These are phyloP conservation scores for Rhodomyrtus tomentosa DNA, from an alignment of 345 rosid species.

Conservation along the genomic window DNA sequence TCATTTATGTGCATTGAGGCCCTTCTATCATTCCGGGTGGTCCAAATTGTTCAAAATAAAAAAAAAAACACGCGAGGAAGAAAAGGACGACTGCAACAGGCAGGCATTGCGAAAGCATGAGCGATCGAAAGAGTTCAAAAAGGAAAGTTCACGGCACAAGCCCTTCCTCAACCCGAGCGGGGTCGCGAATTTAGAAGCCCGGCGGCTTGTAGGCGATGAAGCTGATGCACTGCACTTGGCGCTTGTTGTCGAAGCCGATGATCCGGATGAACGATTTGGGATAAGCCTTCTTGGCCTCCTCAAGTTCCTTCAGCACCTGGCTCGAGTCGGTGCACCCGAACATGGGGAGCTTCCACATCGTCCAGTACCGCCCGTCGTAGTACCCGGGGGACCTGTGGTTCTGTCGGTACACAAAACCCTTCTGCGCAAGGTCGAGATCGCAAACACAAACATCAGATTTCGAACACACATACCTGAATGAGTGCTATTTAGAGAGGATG, in stretches of 20 bases:
- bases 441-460: not conserved
- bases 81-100: not conserved
- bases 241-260: not conserved
- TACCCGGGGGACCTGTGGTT: slow-evolving; percentile 21
- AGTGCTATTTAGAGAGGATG: not conserved
- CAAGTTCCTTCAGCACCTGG: slow-evolving; percentile 28
- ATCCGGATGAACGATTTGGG: slow-evolving; percentile 5
- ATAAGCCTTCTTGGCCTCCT: slow-evolving; percentile 21
- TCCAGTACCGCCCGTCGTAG: slow-evolving; percentile 48
- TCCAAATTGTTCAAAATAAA: not conserved
- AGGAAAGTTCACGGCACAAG: not conserved
- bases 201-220: slow-evolving; percentile 10
- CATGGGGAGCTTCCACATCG: slow-evolving; percentile 51
- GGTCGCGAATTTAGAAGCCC: not conserved
- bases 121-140: not conserved
- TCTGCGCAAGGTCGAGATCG: not conserved
- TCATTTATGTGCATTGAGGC: not conserved
- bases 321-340: slow-evolving; percentile 29
- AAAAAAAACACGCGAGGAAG: not conserved
- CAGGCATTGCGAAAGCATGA: not conserved
- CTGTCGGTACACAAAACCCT: slow-evolving; percentile 27
- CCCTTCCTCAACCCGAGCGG: not conserved
- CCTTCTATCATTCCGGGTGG: not conserved
- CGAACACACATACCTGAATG: not conserved
- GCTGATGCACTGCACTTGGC: slow-evolving; percentile 47